Evolutionary conservation across 1,139 yeast genomes (phyloP).

Genomic region (Wickerhamomyces sp.): DNA sequence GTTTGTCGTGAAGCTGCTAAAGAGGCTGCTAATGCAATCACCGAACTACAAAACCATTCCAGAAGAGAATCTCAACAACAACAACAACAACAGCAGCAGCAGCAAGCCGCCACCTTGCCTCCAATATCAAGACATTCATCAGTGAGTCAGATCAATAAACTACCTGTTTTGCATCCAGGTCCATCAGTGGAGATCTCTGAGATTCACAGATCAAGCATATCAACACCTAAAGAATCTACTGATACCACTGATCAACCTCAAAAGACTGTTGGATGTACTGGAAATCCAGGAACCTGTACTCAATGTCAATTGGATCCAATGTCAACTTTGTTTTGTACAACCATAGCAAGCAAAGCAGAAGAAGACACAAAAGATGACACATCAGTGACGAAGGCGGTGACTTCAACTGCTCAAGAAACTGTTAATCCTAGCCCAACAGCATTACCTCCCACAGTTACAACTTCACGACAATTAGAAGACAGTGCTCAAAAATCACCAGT

Average conservation of each 20-base stretch:
- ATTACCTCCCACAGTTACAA: background rate
- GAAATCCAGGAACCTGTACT: conserved; percentile 81
- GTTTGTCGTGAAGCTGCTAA: conserved; percentile 82
- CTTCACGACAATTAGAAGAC: conserved; percentile 4
- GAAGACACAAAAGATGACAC: conserved; percentile 14
- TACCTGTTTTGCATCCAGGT: conserved; percentile 65
- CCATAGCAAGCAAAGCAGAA: conserved; percentile 58
- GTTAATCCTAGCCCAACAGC: background rate
- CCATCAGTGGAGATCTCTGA: conserved; percentile 45
- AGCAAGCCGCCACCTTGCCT: conserved; percentile 15
- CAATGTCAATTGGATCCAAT: conserved; percentile 86
- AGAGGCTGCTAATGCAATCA: conserved; percentile 33
- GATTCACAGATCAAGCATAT: conserved; percentile 18
- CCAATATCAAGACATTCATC: conserved; percentile 25
- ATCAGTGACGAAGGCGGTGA: too few relatives aligned
- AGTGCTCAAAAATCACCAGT: conserved; percentile 20
- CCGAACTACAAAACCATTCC: conserved; percentile 22
- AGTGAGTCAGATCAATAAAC: conserved; percentile 19
- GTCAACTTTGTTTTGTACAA: conserved; percentile 84
- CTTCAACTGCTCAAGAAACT: too few relatives aligned
- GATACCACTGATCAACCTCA: conserved; percentile 3
- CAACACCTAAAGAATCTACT: conserved; percentile 18
- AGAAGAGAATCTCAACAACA: conserved; percentile 17
- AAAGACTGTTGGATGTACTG: conserved; percentile 56
- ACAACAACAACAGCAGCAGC: conserved; percentile 10